A percentile compares a stretch with the other conserved stretches of the same genome.
These are phyloP conservation scores for Colletotrichum horii DNA, from an alignment of 2,329 filamentous ascomycete genomes.

Conservation along the genomic window DNA sequence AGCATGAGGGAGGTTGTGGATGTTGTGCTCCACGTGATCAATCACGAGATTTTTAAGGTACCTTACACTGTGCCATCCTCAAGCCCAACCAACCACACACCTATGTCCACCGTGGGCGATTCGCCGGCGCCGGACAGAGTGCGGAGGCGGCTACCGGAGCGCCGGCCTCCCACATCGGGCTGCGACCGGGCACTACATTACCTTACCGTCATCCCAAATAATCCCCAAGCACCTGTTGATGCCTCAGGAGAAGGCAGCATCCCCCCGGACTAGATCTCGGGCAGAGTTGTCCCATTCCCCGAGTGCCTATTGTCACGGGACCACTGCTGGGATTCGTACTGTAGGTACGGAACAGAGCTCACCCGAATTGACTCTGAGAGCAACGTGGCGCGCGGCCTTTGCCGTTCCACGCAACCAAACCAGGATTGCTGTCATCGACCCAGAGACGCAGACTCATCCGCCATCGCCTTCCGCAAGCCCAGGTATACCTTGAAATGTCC, in stretches of 20 bases:
- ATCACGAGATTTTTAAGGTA: not conserved
- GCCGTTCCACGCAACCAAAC: not conserved
- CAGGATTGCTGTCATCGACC: not conserved
- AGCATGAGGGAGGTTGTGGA: no score
- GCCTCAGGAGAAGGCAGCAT: not conserved
- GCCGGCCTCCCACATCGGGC: not conserved
- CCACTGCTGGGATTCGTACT: not conserved
- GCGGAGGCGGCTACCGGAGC: not conserved
- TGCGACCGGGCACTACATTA: no score
- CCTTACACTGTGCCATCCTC: no score
- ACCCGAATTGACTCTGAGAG: not conserved
- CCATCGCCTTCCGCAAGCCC: not conserved
- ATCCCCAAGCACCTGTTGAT: not conserved
- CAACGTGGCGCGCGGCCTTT: not conserved
- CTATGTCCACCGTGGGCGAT: not conserved
- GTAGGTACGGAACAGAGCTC: not conserved
- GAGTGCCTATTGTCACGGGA: not conserved
- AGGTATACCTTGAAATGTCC: not conserved
- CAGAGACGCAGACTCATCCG: not conserved
- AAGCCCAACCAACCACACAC: no score
- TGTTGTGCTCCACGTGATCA: not conserved
- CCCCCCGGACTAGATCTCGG: not conserved
- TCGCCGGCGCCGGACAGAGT: not conserved
- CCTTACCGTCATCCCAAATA: no score
- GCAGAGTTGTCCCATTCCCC: not conserved